Conservation (phyloP, 202 grass and related monocot genomes). For the Carex sylvatica region DNA sequence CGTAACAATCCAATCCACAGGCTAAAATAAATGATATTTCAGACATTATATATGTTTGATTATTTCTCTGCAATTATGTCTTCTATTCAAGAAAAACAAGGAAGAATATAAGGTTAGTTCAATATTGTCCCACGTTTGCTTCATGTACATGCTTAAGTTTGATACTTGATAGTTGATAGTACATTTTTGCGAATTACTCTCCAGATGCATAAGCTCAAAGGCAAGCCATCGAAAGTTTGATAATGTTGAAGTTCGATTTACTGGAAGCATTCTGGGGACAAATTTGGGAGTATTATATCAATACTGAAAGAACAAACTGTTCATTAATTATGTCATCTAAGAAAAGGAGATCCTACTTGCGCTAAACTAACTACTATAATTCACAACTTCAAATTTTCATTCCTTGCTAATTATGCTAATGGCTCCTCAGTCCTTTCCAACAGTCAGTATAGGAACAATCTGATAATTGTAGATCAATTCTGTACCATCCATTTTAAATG, state of each 20-base stretch:
- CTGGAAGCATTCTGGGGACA: too few species aligned
- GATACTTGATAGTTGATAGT: not conserved
- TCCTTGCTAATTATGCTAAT: not conserved
- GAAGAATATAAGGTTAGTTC: too few species aligned
- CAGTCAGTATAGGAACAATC: not conserved
- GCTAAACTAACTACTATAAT: not conserved
- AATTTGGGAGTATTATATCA: not conserved
- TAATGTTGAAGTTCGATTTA: too few species aligned
- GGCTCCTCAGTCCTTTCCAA: not conserved
- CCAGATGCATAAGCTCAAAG: too few species aligned
- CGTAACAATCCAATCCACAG: not conserved
- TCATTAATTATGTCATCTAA: conserved; percentile 1
- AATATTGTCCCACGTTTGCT: not conserved
- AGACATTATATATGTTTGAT: too few species aligned
- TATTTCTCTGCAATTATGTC: too few species aligned
- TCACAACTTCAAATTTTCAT: not conserved
- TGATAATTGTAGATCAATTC: not conserved
- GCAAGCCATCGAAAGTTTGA: too few species aligned
- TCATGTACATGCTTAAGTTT: too few species aligned
- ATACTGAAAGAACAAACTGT: not conserved
- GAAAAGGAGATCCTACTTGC: conserved; percentile 9
- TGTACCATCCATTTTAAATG: not conserved
- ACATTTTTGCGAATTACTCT: not conserved
- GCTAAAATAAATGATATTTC: not conserved
- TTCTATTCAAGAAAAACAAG: too few species aligned